Conservation (phyloP, 208 protist species). For the Herpetomonas tarakana region DNA sequence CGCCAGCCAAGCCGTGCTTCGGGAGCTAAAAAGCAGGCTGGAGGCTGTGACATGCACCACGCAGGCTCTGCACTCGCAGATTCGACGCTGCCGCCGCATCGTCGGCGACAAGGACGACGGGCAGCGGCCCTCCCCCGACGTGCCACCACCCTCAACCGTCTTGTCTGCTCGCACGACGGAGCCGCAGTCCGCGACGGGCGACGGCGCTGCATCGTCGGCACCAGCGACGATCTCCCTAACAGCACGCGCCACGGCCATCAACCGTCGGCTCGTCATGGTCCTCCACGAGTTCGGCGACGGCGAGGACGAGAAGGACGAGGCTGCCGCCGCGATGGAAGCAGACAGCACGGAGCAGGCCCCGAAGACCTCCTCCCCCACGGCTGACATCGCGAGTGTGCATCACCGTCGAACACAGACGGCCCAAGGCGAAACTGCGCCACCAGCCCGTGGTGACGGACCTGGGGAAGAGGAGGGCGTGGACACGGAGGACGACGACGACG, state of each 20-base stretch:
- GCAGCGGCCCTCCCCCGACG: too few relatives aligned
- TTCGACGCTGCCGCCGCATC: too few relatives aligned
- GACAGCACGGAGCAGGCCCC: neutral
- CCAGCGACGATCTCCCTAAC: too few relatives aligned
- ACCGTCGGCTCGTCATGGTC: neutral
- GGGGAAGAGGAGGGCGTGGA: neutral
- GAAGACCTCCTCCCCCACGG: neutral
- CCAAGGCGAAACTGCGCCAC: neutral
- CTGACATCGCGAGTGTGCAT: neutral
- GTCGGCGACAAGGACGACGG: too few relatives aligned
- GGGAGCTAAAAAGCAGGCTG: neutral
- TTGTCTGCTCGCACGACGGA: too few relatives aligned
- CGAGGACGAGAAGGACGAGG: neutral
- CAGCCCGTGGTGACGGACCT: neutral
- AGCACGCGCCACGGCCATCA: neutral
- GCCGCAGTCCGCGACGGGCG: too few relatives aligned
- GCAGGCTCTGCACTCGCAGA: too few relatives aligned
- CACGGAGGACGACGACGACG: conserved; percentile 1
- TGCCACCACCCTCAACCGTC: too few relatives aligned
- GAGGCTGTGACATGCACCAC: too few relatives aligned
- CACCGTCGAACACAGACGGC: neutral
- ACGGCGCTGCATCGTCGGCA: too few relatives aligned
- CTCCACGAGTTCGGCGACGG: neutral
- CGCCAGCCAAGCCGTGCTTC: neutral
- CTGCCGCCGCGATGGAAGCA: neutral